Base-by-base conservation (phyloP, 2,329 filamentous ascomycete genomes). In the Colletotrichum sp. region DNA sequence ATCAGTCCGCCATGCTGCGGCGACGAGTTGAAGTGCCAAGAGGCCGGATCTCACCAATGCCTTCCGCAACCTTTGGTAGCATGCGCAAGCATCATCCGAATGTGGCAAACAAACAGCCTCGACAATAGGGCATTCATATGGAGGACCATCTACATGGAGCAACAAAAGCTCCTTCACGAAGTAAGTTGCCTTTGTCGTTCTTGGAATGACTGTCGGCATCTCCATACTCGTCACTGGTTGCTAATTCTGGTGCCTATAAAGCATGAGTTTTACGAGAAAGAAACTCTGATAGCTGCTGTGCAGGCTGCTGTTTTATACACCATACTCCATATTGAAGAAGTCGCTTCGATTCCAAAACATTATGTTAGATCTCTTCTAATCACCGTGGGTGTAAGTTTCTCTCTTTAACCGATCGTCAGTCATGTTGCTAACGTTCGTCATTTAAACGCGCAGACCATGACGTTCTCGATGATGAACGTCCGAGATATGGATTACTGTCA, bases 151-250 rank as follows among this genome's bases (percentile, higher is more conserved):
- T 32, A 62, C 18, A 62, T 62, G 59, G 59, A 62, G 10, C 59
- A 62, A 62, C 59, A 62, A 1, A 62, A 62, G 28, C 59, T 62
- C 4, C 28, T 62, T 32, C 59, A 62, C 18, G 59, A 62, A 30
- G 59, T 62, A 62, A 62, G 59, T 13, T 30, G 28, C 5, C 2
- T 10, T 30, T 9, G 4, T 2, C 10, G 1, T 3, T 10, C 10
- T 3, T 15, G 18, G 0, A 21, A 62, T 26, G 18, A 34, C 10
- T 16, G 0, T 13, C 3, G 0, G 55, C 24, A 15, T 59, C 0
- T 9, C 2, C 8, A 28, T 12, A 2, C 55, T 59, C 1, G 21
- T 44, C 0, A 44, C 18, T 44, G 0, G 2, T 59, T 1, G 24
- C 28, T 32, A 32, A 62, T 30, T 62, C 18, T 3, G 28, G 3